These are phyloP conservation scores for Colletotrichum shisoi DNA, from an alignment of 2,329 filamentous ascomycete species.

Conservation along the genomic window DNA sequence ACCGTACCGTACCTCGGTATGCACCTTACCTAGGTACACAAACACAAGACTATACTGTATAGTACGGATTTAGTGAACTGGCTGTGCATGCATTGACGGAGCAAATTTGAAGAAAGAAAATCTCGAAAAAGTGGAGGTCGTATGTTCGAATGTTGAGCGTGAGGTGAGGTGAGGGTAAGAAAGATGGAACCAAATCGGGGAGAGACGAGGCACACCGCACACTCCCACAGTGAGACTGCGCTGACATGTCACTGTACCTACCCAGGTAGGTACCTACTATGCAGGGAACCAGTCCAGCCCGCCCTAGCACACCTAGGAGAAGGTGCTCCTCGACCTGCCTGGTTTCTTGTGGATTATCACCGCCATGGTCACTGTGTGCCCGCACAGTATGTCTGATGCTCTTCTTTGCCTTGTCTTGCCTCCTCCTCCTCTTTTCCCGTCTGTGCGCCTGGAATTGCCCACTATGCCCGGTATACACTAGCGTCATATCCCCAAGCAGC, in stretches of 20 bases:
- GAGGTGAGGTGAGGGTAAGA: background rate
- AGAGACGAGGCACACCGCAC: no score
- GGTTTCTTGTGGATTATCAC: conserved; percentile 6
- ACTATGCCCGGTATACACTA: background rate
- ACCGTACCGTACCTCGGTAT: no score
- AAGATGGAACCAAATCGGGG: background rate
- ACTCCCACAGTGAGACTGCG: conserved; percentile 3
- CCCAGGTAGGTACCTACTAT: no score
- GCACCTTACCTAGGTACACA: no score
- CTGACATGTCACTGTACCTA: conserved; percentile 3
- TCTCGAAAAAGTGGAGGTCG: background rate
- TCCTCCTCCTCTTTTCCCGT: background rate
- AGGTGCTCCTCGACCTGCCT: conserved; percentile 17
- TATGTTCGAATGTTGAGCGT: background rate
- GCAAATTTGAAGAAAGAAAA: conserved; percentile 33
- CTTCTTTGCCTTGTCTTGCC: background rate
- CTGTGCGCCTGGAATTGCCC: background rate
- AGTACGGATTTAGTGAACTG: no score
- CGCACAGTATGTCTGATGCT: conserved; percentile 17
- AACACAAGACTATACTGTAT: no score
- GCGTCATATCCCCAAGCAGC: background rate
- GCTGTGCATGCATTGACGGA: conserved; percentile 33
- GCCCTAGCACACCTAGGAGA: conserved; percentile 1
- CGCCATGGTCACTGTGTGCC: background rate
- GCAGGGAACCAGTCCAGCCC: background rate